A percentile compares a stretch with the other conserved stretches of the same genome.
Conservation (phyloP, 257 asterid species). For the Solanum acaule region DNA sequence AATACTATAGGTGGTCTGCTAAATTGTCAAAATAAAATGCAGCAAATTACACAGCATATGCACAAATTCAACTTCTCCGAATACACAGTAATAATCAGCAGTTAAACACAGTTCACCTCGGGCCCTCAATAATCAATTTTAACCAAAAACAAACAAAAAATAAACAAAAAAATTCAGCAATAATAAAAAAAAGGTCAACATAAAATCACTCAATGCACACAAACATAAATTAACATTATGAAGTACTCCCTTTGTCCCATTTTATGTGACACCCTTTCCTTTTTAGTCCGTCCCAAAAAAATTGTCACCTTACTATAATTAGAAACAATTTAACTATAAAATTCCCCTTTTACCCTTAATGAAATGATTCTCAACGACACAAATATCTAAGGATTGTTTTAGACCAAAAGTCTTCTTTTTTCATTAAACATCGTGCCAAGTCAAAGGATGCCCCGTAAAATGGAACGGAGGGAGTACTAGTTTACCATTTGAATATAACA, state of each 20-base stretch:
- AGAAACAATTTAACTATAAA: not conserved
- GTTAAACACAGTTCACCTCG: not conserved
- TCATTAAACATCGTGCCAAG: not conserved
- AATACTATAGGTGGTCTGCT: not conserved
- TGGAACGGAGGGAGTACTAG: not conserved
- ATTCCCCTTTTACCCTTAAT: too few relatives aligned
- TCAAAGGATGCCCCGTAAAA: too few relatives aligned
- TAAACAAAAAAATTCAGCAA: not conserved
- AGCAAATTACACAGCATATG: not conserved
- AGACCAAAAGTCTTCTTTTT: too few relatives aligned
- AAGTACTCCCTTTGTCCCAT: not conserved
- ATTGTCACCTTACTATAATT: not conserved
- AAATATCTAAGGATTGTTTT: too few relatives aligned
- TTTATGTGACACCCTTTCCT: too few relatives aligned
- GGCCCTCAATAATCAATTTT: not conserved
- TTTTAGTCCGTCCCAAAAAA: not conserved
- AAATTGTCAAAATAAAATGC: not conserved
- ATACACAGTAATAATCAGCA: not conserved
- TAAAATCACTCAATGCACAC: not conserved
- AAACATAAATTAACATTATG: not conserved
- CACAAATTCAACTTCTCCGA: not conserved
- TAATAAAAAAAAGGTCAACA: not conserved
- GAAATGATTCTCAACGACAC: too few relatives aligned
- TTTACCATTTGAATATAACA: not conserved
- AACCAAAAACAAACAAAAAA: not conserved